Conservation (phyloP, 2,329 filamentous ascomycete species). For the Verticillium albo-atrum region DNA sequence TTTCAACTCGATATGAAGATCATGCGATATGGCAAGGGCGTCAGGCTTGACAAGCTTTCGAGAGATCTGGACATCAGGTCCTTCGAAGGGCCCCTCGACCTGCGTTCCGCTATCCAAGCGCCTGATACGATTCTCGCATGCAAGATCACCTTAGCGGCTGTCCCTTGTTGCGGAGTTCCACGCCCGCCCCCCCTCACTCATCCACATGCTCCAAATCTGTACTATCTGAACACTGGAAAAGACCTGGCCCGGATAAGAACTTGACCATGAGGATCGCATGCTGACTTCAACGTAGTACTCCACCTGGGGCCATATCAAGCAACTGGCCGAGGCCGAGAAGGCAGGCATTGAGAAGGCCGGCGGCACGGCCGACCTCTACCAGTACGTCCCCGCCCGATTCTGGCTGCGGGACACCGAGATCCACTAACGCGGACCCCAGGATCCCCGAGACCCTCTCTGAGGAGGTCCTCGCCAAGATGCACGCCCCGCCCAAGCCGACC, state of each 20-base stretch:
- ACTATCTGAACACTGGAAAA: not conserved
- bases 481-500: constrained; percentile 72
- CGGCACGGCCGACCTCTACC: constrained; percentile 75
- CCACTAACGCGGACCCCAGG: constrained; percentile 30
- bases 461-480: constrained; percentile 85
- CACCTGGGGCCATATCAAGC: constrained; percentile 85
- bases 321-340: constrained; percentile 85
- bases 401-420: not conserved
- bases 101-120: not conserved
- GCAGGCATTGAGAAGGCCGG: constrained; percentile 85
- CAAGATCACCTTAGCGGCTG: not conserved
- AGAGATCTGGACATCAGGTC: not conserved
- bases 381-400: constrained; percentile 44
- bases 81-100: not conserved
- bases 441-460: constrained; percentile 80
- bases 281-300: constrained; percentile 62
- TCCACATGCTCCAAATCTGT: not conserved
- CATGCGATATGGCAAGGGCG: not conserved
- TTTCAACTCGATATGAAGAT: not conserved
- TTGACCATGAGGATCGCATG: too few relatives aligned
- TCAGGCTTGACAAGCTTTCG: not conserved
- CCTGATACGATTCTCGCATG: not conserved
- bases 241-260: not conserved
- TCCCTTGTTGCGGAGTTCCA: not conserved
- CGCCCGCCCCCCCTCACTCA: not conserved